Evolutionary conservation across 352 stramenopile genomes (phyloP).

Genomic region (Peronospora destructor): DNA sequence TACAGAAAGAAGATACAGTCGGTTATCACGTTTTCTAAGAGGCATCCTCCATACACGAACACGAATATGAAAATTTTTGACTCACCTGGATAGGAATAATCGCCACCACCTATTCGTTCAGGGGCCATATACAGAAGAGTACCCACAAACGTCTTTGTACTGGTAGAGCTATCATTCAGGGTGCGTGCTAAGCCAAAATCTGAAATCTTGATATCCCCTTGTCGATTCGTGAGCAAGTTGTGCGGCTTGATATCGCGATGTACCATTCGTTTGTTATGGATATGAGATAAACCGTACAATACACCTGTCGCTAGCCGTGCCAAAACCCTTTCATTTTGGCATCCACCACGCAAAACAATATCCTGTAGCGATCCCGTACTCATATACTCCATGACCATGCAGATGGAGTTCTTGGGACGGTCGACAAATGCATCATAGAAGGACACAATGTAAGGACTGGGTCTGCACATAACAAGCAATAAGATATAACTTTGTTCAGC

Average conservation of each 20-base stretch:
- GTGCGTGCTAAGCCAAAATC: conserved; percentile 83
- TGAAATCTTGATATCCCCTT: conserved; percentile 85
- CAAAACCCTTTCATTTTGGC: conserved; percentile 78
- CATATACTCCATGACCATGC: conserved; percentile 92
- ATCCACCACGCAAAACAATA: conserved; percentile 77
- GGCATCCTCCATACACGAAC: neutral
- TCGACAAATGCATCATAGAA: conserved; percentile 92
- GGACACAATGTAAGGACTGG: conserved; percentile 86
- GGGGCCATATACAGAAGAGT: conserved; percentile 93
- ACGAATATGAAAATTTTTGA: neutral
- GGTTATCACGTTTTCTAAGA: conserved; percentile 3
- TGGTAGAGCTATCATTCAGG: conserved; percentile 61
- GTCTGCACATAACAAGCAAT: conserved; percentile 26
- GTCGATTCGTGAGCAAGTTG: conserved; percentile 84
- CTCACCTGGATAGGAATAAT: conserved; percentile 84
- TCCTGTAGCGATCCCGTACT: conserved; percentile 87
- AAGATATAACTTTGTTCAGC: neutral
- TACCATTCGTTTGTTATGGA: conserved; percentile 85
- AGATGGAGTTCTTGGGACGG: conserved; percentile 82
- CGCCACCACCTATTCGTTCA: conserved; percentile 87
- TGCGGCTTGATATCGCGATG: conserved; percentile 91
- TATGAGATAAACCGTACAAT: conserved; percentile 74
- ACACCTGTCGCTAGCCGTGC: conserved; percentile 64
- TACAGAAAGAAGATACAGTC: conserved; percentile 10
- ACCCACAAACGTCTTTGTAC: conserved; percentile 89